Evolutionary conservation across 805 yeast species (phyloP).

Genomic region (Schizosaccharomyces pombe): DNA sequence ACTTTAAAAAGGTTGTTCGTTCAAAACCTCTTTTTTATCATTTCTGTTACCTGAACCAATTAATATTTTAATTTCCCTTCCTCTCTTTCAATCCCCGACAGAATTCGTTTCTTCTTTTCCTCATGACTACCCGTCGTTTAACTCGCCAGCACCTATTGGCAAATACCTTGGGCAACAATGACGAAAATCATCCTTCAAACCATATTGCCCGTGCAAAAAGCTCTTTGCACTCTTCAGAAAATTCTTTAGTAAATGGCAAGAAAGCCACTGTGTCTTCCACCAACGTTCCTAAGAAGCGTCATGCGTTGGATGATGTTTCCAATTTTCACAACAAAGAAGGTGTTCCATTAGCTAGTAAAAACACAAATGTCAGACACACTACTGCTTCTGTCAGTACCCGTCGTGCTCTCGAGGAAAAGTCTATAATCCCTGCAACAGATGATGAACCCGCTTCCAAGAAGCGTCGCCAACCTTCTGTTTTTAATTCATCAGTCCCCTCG

Average conservation of each 20-base stretch:
- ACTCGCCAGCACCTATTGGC: conserved; percentile 1
- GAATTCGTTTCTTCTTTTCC: neutral
- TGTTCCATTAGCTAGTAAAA: conserved; percentile 3
- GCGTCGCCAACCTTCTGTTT: conserved; percentile 5
- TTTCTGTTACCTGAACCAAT: too few species aligned
- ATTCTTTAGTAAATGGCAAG: conserved; percentile 1
- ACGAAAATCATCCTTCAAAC: neutral
- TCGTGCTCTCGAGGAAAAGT: neutral
- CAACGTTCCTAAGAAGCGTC: conserved; percentile 12
- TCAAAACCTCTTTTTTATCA: too few species aligned
- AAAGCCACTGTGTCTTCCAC: neutral
- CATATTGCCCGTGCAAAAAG: neutral
- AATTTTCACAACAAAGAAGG: conserved; percentile 10
- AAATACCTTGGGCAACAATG: neutral
- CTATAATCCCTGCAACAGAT: neutral
- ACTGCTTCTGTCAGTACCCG: neutral
- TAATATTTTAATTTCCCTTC: neutral
- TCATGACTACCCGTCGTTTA: neutral
- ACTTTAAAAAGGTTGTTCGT: too few species aligned
- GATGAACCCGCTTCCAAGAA: conserved; percentile 1
- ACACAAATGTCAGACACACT: neutral
- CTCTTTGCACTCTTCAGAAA: neutral
- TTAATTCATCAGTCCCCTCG: neutral
- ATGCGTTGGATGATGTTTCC: conserved; percentile 17
- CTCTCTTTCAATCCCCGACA: neutral